Percentiles rank a stretch among this genome's conserved stretches.
Conservation (phyloP, 73 alveolate genomes). For the Durusdinium trenchii region DNA sequence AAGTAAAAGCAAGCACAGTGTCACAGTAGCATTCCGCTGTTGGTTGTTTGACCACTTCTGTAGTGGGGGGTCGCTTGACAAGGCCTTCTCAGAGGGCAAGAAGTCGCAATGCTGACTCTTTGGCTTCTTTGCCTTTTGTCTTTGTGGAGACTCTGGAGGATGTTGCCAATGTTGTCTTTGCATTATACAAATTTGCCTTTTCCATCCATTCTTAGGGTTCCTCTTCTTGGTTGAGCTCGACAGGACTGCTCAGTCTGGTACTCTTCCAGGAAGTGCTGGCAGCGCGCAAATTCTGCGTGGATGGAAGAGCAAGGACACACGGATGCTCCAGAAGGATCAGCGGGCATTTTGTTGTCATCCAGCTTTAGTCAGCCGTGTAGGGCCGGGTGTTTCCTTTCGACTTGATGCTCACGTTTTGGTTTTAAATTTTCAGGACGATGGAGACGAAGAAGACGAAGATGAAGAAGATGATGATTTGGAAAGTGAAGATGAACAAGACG, state of each 20-base stretch:
- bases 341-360: neutral
- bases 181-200: too few species aligned
- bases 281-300: neutral
- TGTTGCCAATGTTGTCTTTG: too few species aligned
- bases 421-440: neutral
- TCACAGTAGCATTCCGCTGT: too few species aligned
- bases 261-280: neutral
- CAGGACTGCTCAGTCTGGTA: neutral
- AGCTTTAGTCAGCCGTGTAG: neutral
- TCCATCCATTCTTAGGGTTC: too few species aligned
- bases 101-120: slow-evolving; percentile 14
- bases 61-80: too few species aligned
- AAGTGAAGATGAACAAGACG: neutral
- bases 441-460: too few species aligned
- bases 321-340: neutral
- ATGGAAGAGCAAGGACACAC: too few species aligned
- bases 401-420: neutral
- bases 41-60: too few species aligned
- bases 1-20: too few species aligned
- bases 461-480: neutral
- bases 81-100: too few species aligned
- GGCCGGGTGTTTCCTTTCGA: neutral
- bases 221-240: too few species aligned
- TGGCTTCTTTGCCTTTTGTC: slow-evolving; percentile 41
- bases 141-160: slow-evolving; percentile 81